Evolutionary conservation across 257 asterid species (phyloP), one percentile per base, ranked within the genome.

Genomic region (Solanum lycopersicoides): DNA sequence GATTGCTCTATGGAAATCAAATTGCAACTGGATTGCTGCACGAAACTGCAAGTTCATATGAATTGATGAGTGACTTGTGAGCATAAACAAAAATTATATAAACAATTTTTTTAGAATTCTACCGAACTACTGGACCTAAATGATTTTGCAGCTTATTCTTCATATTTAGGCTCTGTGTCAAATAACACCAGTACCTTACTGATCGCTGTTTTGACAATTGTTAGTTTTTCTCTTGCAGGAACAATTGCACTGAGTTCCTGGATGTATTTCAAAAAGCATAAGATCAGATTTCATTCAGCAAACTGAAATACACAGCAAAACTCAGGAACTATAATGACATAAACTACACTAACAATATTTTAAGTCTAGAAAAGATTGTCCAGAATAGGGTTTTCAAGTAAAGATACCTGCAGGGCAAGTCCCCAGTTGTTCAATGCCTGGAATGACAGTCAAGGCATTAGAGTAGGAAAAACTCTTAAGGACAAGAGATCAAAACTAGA

Each of bases 361-460:
- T 50, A 7, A 47, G 47, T 82, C 32, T 6, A 66, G 21, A 50
- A 82, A 82, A 82, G 71, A 41, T 32, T 82, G 85, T 32, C 44
- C 45, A 32, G 45, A 18, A 32, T 32, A 82, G 69, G 47, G 32
- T 30, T 82, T 32, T 77, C 66, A 45, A 56, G 82, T 87, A 82
- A 76, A 88, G 34, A 74, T 92, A 97, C 99, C 99, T 97, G 99
- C 90, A 97, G 93, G 86, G 99, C 99, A 92, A 97, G 99, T 86
- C 99, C 99, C 99, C 99, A 97, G 91, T 97, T 97, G 94, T 97
- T 97, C 86, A 97, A 97, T 63, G 99, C 99, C 99, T 97, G 95
- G 86, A 87, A 80, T 14, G 88, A 88, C 73, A 89, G 88, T 77
- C 53, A 71, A 82, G 50, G 73, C 73, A 88, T 93, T 76, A 92